Evolutionary conservation across 1,284 basidiomycete species (phyloP).

Genomic region (Trichosporon inkin): DNA sequence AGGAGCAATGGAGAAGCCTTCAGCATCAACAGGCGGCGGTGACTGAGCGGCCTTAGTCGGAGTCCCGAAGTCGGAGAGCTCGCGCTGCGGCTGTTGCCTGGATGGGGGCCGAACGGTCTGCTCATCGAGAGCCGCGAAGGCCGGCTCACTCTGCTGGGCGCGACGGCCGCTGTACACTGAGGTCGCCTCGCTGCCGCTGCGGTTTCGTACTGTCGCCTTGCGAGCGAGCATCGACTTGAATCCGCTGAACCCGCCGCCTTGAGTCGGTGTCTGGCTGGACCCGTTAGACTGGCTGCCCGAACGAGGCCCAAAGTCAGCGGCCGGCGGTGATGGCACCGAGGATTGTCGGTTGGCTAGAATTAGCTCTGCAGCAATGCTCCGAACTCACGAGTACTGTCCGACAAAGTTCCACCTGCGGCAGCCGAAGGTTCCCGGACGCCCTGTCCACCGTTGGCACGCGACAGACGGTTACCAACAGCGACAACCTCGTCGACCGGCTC

Average conservation of each 20-base stretch:
- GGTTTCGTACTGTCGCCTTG: constrained; percentile 37
- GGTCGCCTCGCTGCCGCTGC: constrained; percentile 29
- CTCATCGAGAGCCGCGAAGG: not conserved
- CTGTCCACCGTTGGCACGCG: constrained; percentile 25
- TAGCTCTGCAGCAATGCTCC: not conserved
- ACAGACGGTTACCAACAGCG: constrained; percentile 33
- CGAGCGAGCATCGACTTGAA: constrained; percentile 50
- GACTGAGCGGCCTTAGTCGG: constrained; percentile 15
- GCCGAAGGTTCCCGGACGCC: constrained; percentile 10
- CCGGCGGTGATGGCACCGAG: constrained; percentile 9
- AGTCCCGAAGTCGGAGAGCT: not conserved
- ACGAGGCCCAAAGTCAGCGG: constrained; percentile 35
- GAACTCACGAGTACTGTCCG: constrained; percentile 24
- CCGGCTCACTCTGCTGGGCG: not conserved
- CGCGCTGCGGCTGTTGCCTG: not conserved
- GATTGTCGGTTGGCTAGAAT: constrained; percentile 11
- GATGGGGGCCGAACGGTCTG: not conserved
- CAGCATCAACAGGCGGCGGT: constrained; percentile 50
- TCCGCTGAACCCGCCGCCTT: constrained; percentile 36
- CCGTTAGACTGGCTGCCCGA: constrained; percentile 26
- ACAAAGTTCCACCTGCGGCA: constrained; percentile 12
- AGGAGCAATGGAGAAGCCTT: constrained; percentile 56
- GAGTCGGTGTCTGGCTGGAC: constrained; percentile 18
- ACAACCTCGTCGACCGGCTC: constrained; percentile 43
- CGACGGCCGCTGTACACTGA: constrained; percentile 28